A percentile compares a stretch with the other conserved stretches of the same genome.
Conservation (phyloP, 2,329 filamentous ascomycete species). For the Dryadomyces quercus-mongolicae region DNA sequence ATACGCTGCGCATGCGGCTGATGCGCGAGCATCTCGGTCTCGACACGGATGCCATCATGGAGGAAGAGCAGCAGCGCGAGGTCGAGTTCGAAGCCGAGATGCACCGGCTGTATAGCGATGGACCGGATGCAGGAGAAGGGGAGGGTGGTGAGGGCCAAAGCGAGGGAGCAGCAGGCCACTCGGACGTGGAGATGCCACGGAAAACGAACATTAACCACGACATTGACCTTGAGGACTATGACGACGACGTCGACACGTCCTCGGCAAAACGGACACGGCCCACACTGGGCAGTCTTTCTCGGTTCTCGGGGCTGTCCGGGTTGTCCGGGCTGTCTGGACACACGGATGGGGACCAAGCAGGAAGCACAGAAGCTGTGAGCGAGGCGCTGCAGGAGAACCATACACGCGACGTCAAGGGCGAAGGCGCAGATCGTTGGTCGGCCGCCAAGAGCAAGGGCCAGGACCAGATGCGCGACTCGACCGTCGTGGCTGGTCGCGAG, state of each 20-base stretch:
- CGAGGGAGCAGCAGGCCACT: background rate
- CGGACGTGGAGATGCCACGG: constrained; percentile 19
- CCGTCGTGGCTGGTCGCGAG: constrained; percentile 56
- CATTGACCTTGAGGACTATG: constrained; percentile 41
- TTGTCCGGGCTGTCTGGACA: background rate
- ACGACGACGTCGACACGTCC: constrained; percentile 21
- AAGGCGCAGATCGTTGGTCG: constrained; percentile 66
- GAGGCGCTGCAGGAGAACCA: constrained; percentile 34
- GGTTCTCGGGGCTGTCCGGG: background rate
- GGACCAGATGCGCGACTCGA: constrained; percentile 57
- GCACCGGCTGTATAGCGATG: constrained; percentile 50
- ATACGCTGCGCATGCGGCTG: constrained; percentile 80
- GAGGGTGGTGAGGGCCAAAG: background rate
- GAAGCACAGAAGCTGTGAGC: background rate
- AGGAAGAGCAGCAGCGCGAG: constrained; percentile 56
- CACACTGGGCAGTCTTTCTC: background rate
- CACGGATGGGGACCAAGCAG: background rate
- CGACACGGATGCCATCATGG: constrained; percentile 82
- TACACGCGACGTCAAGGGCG: constrained; percentile 64
- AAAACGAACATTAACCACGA: constrained; percentile 60
- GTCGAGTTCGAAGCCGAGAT: constrained; percentile 45
- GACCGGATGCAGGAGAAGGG: constrained; percentile 32
- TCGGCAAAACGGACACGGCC: background rate
- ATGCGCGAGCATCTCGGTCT: constrained; percentile 97
- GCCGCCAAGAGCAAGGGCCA: constrained; percentile 47